Percentiles rank a stretch among this genome's conserved stretches.
Conservation (phyloP, 2,329 filamentous ascomycete species). For the Hymenoscyphus albidus region DNA sequence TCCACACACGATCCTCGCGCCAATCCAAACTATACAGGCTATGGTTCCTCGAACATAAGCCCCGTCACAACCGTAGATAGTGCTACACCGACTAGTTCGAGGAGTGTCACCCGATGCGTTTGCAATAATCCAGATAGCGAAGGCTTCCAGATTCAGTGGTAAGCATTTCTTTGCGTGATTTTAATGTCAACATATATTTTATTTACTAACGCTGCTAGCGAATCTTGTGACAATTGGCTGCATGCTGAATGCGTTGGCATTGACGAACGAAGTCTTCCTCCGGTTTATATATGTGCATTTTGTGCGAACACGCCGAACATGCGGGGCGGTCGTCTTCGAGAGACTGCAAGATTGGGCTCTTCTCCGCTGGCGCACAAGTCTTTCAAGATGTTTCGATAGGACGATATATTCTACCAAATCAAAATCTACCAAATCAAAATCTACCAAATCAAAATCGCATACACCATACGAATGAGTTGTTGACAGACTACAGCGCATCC, state of each 20-base stretch:
- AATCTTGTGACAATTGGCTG: slow-evolving; percentile 63
- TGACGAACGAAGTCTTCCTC: slow-evolving; percentile 50
- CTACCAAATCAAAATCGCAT: neutral
- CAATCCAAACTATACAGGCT: slow-evolving; percentile 22
- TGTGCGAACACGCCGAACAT: slow-evolving; percentile 58
- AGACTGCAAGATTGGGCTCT: slow-evolving; percentile 32
- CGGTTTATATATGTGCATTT: slow-evolving; percentile 61
- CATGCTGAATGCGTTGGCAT: slow-evolving; percentile 62
- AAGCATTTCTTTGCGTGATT: slow-evolving; percentile 30
- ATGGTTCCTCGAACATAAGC: slow-evolving; percentile 41
- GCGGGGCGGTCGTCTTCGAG: slow-evolving; percentile 46
- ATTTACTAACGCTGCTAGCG: slow-evolving; percentile 40
- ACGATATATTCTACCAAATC: neutral
- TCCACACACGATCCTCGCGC: slow-evolving; percentile 22
- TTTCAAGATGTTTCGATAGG: slow-evolving; percentile 42
- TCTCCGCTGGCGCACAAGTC: slow-evolving; percentile 44
- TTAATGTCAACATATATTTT: neutral
- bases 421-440: too few species aligned
- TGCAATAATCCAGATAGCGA: slow-evolving; percentile 45
- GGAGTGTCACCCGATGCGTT: slow-evolving; percentile 49
- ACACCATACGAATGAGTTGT: neutral
- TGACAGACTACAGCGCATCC: neutral
- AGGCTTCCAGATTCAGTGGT: slow-evolving; percentile 63
- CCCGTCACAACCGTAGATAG: slow-evolving; percentile 46
- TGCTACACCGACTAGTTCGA: slow-evolving; percentile 41